phyloP scores from a whole-genome alignment of 805 yeast species.

The Lipomyces spencermartinsiae region DNA sequence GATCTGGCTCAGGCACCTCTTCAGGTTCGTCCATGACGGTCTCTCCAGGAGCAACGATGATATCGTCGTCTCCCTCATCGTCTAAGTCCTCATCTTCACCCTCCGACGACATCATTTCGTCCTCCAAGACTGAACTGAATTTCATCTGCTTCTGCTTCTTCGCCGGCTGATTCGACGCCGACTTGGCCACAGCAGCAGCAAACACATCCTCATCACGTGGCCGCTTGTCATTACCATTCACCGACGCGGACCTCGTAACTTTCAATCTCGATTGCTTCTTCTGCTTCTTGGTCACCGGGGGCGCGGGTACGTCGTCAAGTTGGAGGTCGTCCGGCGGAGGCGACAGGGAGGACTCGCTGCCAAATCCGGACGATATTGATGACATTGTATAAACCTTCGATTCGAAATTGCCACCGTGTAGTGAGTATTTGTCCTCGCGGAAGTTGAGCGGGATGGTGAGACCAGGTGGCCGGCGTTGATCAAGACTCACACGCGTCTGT shows the following conservation, averaged over 20 bases:
- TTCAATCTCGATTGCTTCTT: conserved; percentile 15
- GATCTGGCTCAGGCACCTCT: not conserved
- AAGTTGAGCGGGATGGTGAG: not conserved
- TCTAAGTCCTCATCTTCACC: conserved; percentile 17
- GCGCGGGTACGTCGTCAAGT: conserved; percentile 2
- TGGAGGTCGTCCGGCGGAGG: conserved; percentile 29
- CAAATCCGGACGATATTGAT: conserved; percentile 17
- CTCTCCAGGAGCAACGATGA: not conserved
- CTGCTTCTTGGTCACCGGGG: not conserved
- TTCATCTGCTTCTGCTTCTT: conserved; percentile 9
- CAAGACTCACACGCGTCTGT: not conserved
- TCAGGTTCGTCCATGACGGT: conserved; percentile 6
- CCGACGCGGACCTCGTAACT: not conserved
- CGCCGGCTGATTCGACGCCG: conserved; percentile 2
- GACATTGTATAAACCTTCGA: not conserved
- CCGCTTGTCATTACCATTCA: conserved; percentile 1
- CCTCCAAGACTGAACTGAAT: conserved; percentile 31
- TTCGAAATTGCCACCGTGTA: not conserved
- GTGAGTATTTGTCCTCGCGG: not conserved
- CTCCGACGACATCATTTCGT: conserved; percentile 36
- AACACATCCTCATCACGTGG: conserved; percentile 32
- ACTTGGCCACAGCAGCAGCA: conserved; percentile 29
- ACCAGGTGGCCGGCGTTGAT: not conserved
- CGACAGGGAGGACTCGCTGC: conserved; percentile 27
- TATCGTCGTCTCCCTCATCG: conserved; percentile 10